Base-by-base conservation (phyloP, 306 rosid genomes). In the Malus orientalis region DNA sequence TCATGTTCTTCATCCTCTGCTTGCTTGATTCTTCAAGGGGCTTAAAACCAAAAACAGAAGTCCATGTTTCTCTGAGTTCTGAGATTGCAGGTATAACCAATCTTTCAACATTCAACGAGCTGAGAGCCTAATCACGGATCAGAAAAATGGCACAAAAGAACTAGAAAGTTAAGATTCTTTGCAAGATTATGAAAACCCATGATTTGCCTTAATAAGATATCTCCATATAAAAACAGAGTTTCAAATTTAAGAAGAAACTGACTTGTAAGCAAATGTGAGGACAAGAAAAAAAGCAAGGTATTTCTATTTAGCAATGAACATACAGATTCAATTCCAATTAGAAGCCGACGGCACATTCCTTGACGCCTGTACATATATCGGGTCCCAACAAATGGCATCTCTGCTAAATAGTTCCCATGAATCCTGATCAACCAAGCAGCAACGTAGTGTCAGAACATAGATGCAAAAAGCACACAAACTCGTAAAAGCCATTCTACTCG, bases 311-410 rank as follows among this genome's bases (percentile, higher is more conserved):
- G 83, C 87, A 80, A 47, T 58, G 77, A 73, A 82, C 90, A 80
- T 86, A 92, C 99, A 59, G 75, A 78, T 87, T 94, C 98, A 76
- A 94, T 83, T 49, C 80, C 96, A 78, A 74, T 61, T 20, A 94
- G 89, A 83, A 94, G 97, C 82, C 98, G 88, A 58, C 97, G 93
- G 85, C 91, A 89, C 98, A 94, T 91, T 77, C 98, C 98, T 80
- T 91, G 96, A 42, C 98, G 93, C 85, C 98, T 90, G 71, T 89
- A 89, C 90, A 89, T 82, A 77, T 86, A 77, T 76, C 98, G 97
- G 80, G 98, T 94, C 75, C 98, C 98, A 78, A 94, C 83, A 79
- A 91, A 94, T 71, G 98, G 98, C 97, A 94, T 94, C 92, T 94
- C 98, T 59, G 97, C 98, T 71, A 94, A 82, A 74, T 81, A 82